Base-by-base conservation (phyloP, 1,284 basidiomycete species). In the Gomphus sp. region DNA sequence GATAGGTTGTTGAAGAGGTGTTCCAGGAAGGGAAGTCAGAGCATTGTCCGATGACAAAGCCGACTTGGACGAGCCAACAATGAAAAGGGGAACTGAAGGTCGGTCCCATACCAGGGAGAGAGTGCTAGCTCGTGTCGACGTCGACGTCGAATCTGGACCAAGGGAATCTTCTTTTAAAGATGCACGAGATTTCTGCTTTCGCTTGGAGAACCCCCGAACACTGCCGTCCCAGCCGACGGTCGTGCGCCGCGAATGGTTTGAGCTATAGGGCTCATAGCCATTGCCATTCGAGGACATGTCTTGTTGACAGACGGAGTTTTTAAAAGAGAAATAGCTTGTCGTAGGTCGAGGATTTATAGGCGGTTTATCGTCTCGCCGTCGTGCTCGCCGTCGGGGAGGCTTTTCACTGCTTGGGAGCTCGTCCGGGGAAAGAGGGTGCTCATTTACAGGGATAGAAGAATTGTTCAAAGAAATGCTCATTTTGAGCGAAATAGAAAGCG, bases 341-440 rank as follows among this genome's bases (percentile, higher is more conserved):
- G 69, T 66, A 58, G 69, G 71, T 31, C 65, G 66, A 10, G 68
- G 57, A 47, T 37, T 34, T 10, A 16, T 6, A 47, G 36, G 28
- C 14, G 66, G 64, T 16, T 65, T 66, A 18, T 67, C 65, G 43
- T 71, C 69, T 48, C 67, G 62, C 18, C 51, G 50, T 67, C 62
- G 64, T 60, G 62, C n/a, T 22, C 58, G 51, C 25, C 58, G 58
- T 28, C 75, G 70, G 64, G 75, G 69, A 62, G 76, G 67, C 52
- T 76, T 74, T 3, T 71, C 67, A 62, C 76, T 71, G 11, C 80
- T 72, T n/a, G 77, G 70, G 5, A 66, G 65, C 47, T 84, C 79
- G 41, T 85, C 82, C 9, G 75, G 73, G 16, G 77, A 79, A 22
- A 88, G 76, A 52, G 85, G 85, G 65, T 88, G 85, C 0, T 79